phyloP scores from a whole-genome alignment of 2,329 filamentous ascomycete genomes.

The Lachnellula hyalina region DNA sequence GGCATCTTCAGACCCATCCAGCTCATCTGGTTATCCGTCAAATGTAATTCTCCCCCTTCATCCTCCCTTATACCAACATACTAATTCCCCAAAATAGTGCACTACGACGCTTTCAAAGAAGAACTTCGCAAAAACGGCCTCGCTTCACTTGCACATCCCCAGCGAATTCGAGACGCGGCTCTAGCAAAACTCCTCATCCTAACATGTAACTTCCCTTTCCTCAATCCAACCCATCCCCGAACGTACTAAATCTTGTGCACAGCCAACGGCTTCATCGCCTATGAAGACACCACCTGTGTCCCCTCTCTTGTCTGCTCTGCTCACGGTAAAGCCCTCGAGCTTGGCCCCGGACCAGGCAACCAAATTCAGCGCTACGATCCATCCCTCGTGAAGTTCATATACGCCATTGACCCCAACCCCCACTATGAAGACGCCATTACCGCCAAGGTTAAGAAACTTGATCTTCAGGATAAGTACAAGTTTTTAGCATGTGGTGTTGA shows the following conservation, averaged over 20 bases:
- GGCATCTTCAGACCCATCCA: no score
- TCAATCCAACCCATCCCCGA: neutral
- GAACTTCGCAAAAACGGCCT: constrained; percentile 20
- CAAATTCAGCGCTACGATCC: constrained; percentile 37
- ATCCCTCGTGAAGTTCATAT: constrained; percentile 31
- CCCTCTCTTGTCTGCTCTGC: constrained; percentile 30
- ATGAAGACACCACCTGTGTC: constrained; percentile 32
- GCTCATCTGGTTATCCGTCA: no score
- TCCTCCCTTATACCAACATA: neutral
- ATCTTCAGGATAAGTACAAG: constrained; percentile 35
- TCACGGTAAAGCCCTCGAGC: constrained; percentile 37
- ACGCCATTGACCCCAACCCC: constrained; percentile 39
- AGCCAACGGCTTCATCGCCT: constrained; percentile 30
- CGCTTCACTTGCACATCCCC: constrained; percentile 10
- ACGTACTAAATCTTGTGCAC: constrained; percentile 8
- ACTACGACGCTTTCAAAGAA: constrained; percentile 19
- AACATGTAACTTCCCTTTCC: constrained; percentile 18
- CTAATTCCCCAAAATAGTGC: constrained; percentile 11
- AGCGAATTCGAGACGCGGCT: constrained; percentile 22
- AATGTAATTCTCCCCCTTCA: constrained; percentile 1
- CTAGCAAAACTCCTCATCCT: constrained; percentile 20
- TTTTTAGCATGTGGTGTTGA: constrained; percentile 36
- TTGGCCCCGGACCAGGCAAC: constrained; percentile 41
- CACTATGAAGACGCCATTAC: constrained; percentile 30
- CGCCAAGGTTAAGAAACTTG: constrained; percentile 28